Evolutionary conservation across 139 green algal genomes (phyloP).

Genomic region (Closterium sp.): DNA sequence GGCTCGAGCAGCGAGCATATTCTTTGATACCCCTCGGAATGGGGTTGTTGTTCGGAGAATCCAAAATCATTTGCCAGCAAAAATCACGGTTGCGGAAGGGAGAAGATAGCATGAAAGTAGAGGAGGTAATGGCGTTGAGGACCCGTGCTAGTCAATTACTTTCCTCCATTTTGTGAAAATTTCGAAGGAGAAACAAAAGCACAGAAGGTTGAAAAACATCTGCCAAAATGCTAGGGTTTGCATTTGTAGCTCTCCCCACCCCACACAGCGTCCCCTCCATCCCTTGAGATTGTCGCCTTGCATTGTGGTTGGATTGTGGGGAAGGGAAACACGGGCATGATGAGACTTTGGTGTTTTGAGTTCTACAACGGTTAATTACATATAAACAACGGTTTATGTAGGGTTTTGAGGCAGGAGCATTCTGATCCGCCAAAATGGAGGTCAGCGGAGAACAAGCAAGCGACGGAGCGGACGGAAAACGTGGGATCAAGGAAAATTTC

Average conservation of each 20-base stretch:
- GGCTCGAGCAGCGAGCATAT: not conserved
- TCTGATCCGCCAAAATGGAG: too few relatives aligned
- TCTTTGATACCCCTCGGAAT: not conserved
- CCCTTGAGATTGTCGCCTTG: not conserved
- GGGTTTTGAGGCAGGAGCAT: too few relatives aligned
- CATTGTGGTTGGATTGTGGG: not conserved
- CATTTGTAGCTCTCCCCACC: not conserved
- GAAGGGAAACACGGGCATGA: too few relatives aligned
- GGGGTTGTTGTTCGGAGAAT: not conserved
- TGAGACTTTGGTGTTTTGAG: too few relatives aligned
- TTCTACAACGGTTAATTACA: not conserved
- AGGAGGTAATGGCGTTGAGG: not conserved
- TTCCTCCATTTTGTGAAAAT: not conserved
- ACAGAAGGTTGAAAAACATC: not conserved
- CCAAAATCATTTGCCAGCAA: not conserved
- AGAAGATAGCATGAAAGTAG: not conserved
- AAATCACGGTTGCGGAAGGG: not conserved
- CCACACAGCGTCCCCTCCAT: not conserved
- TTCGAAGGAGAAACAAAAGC: not conserved
- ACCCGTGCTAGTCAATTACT: not conserved
- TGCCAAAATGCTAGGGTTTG: not conserved
- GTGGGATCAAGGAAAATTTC: too few relatives aligned
- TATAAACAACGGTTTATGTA: not conserved
- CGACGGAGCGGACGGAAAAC: too few relatives aligned
- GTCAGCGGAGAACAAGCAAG: too few relatives aligned